A percentile compares a stretch with the other conserved stretches of the same genome.
Evolutionary conservation across 2,329 filamentous ascomycete genomes (phyloP).

Genomic region (Trichoderma cornu-damae): DNA sequence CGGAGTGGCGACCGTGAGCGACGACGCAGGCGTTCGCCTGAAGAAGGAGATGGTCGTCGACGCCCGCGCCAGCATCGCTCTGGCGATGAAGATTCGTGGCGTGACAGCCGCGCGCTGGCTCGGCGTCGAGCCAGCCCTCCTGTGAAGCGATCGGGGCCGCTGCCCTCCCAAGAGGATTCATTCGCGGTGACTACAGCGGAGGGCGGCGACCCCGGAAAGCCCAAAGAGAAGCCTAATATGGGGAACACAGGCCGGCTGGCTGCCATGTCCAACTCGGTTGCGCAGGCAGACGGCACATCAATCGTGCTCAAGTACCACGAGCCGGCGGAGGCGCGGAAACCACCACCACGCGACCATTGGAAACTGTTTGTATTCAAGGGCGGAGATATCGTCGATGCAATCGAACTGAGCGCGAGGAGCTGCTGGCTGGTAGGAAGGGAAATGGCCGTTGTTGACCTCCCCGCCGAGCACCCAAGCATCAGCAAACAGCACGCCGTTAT

Average conservation of each 20-base stretch:
- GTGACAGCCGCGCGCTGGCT: slow-evolving; percentile 17
- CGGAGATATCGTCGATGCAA: slow-evolving; percentile 70
- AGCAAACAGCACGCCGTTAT: slow-evolving; percentile 95
- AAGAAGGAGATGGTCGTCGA: slow-evolving; percentile 28
- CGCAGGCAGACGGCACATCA: slow-evolving; percentile 65
- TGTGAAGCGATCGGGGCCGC: slow-evolving; percentile 40
- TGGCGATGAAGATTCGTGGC: slow-evolving; percentile 23
- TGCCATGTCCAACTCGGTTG: slow-evolving; percentile 74
- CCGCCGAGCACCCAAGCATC: slow-evolving; percentile 83
- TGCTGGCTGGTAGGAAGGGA: slow-evolving; percentile 92
- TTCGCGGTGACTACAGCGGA: slow-evolving; percentile 49
- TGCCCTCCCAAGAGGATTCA: slow-evolving; percentile 56
- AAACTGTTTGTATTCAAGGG: slow-evolving; percentile 91
- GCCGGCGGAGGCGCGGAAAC: slow-evolving; percentile 85
- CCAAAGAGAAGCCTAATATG: slow-evolving; percentile 87
- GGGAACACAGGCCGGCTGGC: slow-evolving; percentile 74
- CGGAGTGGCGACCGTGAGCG: slow-evolving; percentile 26
- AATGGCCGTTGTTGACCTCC: slow-evolving; percentile 70
- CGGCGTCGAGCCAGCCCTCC: slow-evolving; percentile 24
- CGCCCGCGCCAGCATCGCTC: slow-evolving; percentile 21
- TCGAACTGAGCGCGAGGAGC: slow-evolving; percentile 68
- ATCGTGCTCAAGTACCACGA: slow-evolving; percentile 95
- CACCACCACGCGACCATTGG: slow-evolving; percentile 73
- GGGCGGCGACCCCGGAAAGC: slow-evolving; percentile 45
- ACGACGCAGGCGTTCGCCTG: slow-evolving; percentile 32